Conservation (phyloP, 257 asterid species). For the Haberlea rhodopensis region DNA sequence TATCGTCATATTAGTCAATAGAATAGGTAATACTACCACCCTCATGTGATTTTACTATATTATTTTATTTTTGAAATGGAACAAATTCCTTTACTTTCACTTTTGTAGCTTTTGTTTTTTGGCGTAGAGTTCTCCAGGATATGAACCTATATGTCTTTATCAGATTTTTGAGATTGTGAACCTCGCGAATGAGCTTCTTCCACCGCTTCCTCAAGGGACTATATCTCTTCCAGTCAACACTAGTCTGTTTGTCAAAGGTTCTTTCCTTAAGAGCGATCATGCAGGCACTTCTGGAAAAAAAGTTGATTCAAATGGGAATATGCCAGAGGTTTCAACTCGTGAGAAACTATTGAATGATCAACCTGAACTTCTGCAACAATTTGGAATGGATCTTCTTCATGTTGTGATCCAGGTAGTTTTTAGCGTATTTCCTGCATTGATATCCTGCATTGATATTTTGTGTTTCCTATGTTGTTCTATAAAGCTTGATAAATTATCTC, state of each 20-base stretch:
- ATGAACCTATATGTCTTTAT: neutral
- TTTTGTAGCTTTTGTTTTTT: neutral
- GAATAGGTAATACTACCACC: neutral
- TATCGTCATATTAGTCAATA: neutral
- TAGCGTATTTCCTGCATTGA: neutral
- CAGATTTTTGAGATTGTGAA: slow-evolving; percentile 97
- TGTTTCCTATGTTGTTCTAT: neutral
- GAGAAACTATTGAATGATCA: slow-evolving; percentile 82
- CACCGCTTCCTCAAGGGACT: slow-evolving; percentile 90
- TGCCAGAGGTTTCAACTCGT: slow-evolving; percentile 62
- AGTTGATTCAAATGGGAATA: slow-evolving; percentile 57
- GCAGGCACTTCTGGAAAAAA: slow-evolving; percentile 64
- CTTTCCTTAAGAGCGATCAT: slow-evolving; percentile 56
- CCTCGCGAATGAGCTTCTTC: slow-evolving; percentile 99
- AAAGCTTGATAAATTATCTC: slow-evolving; percentile 5
- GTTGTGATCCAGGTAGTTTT: slow-evolving; percentile 81
- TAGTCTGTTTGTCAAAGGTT: slow-evolving; percentile 57
- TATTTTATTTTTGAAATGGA: neutral
- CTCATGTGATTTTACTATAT: neutral
- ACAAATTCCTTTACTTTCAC: neutral
- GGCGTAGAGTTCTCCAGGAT: neutral
- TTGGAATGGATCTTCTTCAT: slow-evolving; percentile 93
- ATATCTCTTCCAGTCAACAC: slow-evolving; percentile 75
- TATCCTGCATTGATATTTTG: slow-evolving; percentile 6
- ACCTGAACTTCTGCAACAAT: slow-evolving; percentile 91